Conservation (phyloP, 441 rosid genomes). For the Adansonia rubrostipa region DNA sequence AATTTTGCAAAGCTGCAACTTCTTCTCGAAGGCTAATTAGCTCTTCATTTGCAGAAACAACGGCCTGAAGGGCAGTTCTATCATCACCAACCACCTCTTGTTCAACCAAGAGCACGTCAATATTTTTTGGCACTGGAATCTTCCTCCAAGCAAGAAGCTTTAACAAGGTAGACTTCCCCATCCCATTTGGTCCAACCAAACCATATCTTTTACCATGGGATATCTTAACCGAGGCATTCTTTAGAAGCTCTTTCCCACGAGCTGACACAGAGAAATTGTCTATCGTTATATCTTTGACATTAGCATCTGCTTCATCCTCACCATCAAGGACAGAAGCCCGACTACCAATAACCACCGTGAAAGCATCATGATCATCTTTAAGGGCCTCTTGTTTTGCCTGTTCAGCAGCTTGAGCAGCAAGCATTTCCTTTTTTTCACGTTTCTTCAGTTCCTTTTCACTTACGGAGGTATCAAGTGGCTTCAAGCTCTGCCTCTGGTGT, state of each 20-base stretch:
- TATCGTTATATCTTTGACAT: conserved; percentile 75
- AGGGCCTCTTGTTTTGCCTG: conserved; percentile 75
- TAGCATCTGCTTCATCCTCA: conserved; percentile 80
- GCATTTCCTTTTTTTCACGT: conserved; percentile 69
- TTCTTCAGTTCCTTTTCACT: conserved; percentile 83
- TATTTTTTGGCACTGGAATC: conserved; percentile 90
- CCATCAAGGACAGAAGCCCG: conserved; percentile 82
- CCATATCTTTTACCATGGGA: conserved; percentile 97
- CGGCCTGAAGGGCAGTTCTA: conserved; percentile 77
- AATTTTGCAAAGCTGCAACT: conserved; percentile 60
- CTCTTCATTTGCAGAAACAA: conserved; percentile 90
- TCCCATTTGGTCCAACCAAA: conserved; percentile 90
- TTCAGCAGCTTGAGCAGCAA: conserved; percentile 56
- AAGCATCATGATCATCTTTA: conserved; percentile 87
- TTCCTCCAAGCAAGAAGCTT: conserved; percentile 97
- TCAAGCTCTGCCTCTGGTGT: conserved; percentile 54
- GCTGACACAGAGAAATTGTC: conserved; percentile 91
- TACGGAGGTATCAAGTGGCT: conserved; percentile 55
- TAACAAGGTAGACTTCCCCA: conserved; percentile 87
- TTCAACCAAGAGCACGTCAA: conserved; percentile 92
- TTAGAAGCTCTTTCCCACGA: conserved; percentile 84
- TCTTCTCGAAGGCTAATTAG: conserved; percentile 67
- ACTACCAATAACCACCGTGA: conserved; percentile 87
- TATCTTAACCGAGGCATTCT: conserved; percentile 80
- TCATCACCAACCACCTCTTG: conserved; percentile 94